Evolutionary conservation across 2,329 filamentous ascomycete genomes (phyloP), one percentile per base, ranked within the genome.

Genomic region (Spiromastix sp.): DNA sequence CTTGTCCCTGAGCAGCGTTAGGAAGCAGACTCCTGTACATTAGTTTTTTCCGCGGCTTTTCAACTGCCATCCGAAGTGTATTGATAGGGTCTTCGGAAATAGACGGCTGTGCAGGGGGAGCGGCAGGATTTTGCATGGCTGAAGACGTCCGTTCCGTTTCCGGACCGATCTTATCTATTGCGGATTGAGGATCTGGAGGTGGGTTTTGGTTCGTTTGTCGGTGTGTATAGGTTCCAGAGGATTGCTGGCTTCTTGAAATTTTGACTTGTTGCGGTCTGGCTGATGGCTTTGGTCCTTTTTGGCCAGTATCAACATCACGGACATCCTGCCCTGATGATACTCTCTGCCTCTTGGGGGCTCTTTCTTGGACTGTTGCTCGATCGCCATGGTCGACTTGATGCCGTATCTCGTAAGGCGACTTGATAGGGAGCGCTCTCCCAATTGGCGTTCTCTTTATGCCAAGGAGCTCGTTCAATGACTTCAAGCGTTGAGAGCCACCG

Each of bases 361-460:
- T 26, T 16, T 37, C 36, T 26, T 37, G 12, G 24, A 21, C 12
- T 43, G 43, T 12, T 20, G 22, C 9, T 21, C 28, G 34, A 34
- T 19, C 20, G 9, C 16, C 7, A 17, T 33, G 7, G 16, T 25
- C 11, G 8, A 10, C 21, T 7, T 21, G 19, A 21, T 51, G 42
- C 2, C 46, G 43, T 31, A 51, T 49, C 43, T 85, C 80, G 42
- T 75, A 85, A 0, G 81, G 81, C 1, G 81, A 83, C 34, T 70
- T 68, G 5, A 51, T 57, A 0, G 74, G 69, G 3, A 79, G 50
- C 2, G 79, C 71, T 48, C 78, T 77, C 0, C 77, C 77, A 47
- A 77, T 68, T 6, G 74, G 71, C 0, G 77, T 73, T 36, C 70
- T 77, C 8, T 74, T 74, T 1, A 74, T 76, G 1, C 78, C 79